Evolutionary conservation across 192 early-diverging fungal genomes (phyloP).

Genomic region (Coemansia sp.): DNA sequence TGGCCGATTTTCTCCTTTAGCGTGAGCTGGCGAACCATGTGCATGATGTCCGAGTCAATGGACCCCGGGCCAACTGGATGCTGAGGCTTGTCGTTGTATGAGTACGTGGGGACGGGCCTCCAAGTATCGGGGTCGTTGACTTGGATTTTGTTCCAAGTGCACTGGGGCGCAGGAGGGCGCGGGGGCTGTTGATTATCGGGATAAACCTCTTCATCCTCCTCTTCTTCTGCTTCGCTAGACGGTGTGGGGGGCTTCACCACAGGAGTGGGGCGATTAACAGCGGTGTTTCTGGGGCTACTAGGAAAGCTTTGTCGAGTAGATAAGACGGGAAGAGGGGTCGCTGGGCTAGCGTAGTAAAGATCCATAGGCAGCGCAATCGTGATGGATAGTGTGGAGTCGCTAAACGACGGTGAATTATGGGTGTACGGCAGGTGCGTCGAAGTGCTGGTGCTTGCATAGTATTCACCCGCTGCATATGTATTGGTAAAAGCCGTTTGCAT

Average conservation of each 20-base stretch:
- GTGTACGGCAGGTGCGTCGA: neutral
- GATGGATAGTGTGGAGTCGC: neutral
- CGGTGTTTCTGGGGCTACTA: neutral
- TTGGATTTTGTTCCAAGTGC: slow-evolving; percentile 15
- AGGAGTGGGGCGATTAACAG: neutral
- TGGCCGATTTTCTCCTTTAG: slow-evolving; percentile 63
- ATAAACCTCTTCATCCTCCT: neutral
- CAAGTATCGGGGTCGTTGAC: slow-evolving; percentile 15
- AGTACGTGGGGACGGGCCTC: slow-evolving; percentile 12
- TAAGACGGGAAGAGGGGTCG: neutral
- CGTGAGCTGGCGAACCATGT: slow-evolving; percentile 47
- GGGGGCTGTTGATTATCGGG: neutral
- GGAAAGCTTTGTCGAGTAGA: neutral
- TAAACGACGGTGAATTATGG: neutral
- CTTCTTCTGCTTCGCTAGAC: neutral
- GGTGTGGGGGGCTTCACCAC: neutral
- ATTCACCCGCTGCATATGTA: neutral
- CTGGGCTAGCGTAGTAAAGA: neutral
- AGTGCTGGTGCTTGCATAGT: neutral
- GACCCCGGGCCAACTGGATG: neutral
- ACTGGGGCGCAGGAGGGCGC: neutral
- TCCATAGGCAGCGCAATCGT: neutral
- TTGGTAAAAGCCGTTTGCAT: neutral
- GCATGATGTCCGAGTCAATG: slow-evolving; percentile 56
- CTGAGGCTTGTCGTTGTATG: neutral